These are phyloP conservation scores for Vinca minor DNA, from an alignment of 257 asterid species.

Conservation along the genomic window DNA sequence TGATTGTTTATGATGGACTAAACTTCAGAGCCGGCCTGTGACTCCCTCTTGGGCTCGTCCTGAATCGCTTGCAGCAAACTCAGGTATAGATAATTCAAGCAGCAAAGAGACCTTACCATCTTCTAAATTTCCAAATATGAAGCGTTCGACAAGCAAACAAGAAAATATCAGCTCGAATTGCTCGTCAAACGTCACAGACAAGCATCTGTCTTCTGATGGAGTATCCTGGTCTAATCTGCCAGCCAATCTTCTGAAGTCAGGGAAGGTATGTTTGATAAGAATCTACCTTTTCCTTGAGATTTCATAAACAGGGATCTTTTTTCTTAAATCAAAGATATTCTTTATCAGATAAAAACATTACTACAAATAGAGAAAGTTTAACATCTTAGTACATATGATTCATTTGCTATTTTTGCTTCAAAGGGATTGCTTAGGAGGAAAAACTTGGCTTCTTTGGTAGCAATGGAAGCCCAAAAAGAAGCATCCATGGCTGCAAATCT, in stretches of 20 bases:
- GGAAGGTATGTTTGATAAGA: slow-evolving; percentile 41
- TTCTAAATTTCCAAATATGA: slow-evolving; percentile 27
- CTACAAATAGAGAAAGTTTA: not conserved
- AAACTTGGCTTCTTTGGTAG: slow-evolving; percentile 58
- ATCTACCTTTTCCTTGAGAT: not conserved
- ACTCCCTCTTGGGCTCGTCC: slow-evolving; percentile 34
- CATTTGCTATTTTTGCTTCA: slow-evolving; percentile 6
- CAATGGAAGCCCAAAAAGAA: slow-evolving; percentile 79
- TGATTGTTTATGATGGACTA: no score
- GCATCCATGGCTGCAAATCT: slow-evolving; percentile 65
- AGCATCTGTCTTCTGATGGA: slow-evolving; percentile 38
- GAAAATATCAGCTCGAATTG: slow-evolving; percentile 25
- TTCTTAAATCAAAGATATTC: not conserved
- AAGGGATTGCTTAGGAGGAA: slow-evolving; percentile 71
- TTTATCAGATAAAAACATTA: not conserved
- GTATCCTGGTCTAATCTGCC: slow-evolving; percentile 69
- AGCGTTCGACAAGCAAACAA: slow-evolving; percentile 41
- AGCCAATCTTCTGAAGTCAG: slow-evolving; percentile 51
- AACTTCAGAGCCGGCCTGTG: slow-evolving; percentile 36
- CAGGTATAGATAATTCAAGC: slow-evolving; percentile 25
- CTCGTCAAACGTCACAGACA: slow-evolving; percentile 19
- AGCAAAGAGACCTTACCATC: slow-evolving; percentile 20
- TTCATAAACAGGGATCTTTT: not conserved
- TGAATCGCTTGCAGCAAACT: slow-evolving; percentile 28
- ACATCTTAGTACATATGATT: not conserved